Percentiles rank a stretch among this genome's conserved stretches.
phyloP scores from a whole-genome alignment of 140 eudicot species.

The Erigeron philadelphicus region DNA sequence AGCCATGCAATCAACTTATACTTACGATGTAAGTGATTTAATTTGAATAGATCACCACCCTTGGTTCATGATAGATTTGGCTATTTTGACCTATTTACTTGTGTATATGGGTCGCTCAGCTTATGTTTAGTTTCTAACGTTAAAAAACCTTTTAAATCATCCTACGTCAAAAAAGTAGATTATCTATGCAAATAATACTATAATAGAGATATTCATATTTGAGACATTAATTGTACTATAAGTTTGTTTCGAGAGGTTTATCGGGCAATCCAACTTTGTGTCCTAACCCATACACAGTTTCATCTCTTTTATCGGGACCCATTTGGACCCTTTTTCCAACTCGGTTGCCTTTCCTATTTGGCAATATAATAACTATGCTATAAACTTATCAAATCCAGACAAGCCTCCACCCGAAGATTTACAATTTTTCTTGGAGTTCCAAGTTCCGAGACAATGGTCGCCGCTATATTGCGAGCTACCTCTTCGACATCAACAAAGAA shows the following conservation, averaged over 20 bases:
- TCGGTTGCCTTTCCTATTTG: constrained; percentile 1
- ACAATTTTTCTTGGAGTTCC: constrained; percentile 86
- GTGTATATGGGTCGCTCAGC: background rate
- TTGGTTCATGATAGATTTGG: background rate
- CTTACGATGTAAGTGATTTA: constrained; percentile 65
- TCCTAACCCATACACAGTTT: too few relatives aligned
- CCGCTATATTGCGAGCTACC: constrained; percentile 83
- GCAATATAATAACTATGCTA: background rate
- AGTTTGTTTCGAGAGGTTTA: background rate
- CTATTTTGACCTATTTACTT: background rate
- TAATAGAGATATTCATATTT: background rate
- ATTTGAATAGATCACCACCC: background rate
- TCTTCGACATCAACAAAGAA: constrained; percentile 79
- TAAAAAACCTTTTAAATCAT: background rate
- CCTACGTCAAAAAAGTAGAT: background rate
- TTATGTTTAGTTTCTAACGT: background rate
- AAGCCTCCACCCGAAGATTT: constrained; percentile 84
- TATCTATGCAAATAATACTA: background rate
- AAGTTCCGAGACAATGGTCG: constrained; percentile 96
- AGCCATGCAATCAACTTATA: constrained; percentile 94
- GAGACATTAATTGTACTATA: background rate
- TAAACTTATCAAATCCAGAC: constrained; percentile 33
- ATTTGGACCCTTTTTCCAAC: background rate
- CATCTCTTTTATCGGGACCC: background rate
- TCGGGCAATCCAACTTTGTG: too few relatives aligned